phyloP scores from a whole-genome alignment of 1,139 yeast species.

The Blastobotrys niveus region DNA sequence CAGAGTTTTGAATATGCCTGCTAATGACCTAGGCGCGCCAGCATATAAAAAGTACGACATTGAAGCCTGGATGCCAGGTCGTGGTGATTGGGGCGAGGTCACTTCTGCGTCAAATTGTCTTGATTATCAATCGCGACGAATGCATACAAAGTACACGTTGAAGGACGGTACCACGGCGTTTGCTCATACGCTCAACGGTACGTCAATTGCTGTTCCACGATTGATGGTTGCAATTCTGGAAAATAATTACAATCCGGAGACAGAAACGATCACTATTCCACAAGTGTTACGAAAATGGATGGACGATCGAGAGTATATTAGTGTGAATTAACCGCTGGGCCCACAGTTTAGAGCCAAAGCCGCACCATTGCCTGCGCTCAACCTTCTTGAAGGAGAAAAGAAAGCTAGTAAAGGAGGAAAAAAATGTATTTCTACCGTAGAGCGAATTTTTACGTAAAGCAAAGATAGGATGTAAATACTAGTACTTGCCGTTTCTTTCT shows the following conservation, averaged over 20 bases:
- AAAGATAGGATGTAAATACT: no score
- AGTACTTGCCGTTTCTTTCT: no score
- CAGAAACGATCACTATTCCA: conserved; percentile 59
- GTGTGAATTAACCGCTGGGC: no score
- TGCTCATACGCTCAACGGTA: conserved; percentile 87
- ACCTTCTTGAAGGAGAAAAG: no score
- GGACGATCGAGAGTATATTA: conserved; percentile 33
- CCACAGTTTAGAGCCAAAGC: no score
- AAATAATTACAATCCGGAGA: conserved; percentile 62
- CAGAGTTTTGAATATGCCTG: conserved; percentile 81
- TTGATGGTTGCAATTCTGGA: conserved; percentile 84
- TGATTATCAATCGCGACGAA: conserved; percentile 82
- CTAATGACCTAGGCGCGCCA: conserved; percentile 87
- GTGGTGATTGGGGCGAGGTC: conserved; percentile 89
- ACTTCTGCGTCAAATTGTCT: conserved; percentile 90
- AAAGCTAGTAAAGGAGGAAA: no score
- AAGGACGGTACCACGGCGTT: conserved; percentile 40
- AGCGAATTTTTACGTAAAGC: no score
- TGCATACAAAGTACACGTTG: conserved; percentile 52
- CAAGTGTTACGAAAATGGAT: conserved; percentile 46
- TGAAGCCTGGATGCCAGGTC: conserved; percentile 99
- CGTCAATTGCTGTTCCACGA: conserved; percentile 94
- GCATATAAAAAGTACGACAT: conserved; percentile 89
- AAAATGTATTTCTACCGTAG: no score
- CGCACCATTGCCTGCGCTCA: no score